Evolutionary conservation across 345 rosid species (phyloP).

Genomic region (Excoecaria agallocha): DNA sequence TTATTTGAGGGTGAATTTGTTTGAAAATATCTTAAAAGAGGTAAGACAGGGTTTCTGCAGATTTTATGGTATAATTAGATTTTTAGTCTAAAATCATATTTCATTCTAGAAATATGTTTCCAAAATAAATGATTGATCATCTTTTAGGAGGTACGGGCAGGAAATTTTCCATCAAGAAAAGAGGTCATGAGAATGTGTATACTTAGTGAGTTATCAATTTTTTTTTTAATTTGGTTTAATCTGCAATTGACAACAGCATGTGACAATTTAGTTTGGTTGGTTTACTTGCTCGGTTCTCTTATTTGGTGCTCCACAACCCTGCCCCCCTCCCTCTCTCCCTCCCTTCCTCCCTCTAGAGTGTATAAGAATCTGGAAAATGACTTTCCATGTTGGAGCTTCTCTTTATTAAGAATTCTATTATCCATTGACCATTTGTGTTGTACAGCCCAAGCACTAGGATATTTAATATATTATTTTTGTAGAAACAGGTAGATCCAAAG

Average conservation of each 20-base stretch:
- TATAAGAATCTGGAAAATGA: neutral
- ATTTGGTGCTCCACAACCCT: too few species aligned
- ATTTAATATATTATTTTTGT: neutral
- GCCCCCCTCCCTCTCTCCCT: too few species aligned
- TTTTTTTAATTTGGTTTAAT: neutral
- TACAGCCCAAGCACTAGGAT: neutral
- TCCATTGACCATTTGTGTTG: neutral
- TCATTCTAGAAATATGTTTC: too few species aligned
- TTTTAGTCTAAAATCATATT: too few species aligned
- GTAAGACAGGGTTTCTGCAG: slow-evolving; percentile 25
- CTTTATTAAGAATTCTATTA: neutral
- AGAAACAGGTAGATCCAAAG: neutral
- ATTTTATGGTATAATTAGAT: neutral
- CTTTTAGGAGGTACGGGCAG: neutral
- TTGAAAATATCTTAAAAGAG: slow-evolving; percentile 81
- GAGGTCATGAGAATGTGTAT: neutral
- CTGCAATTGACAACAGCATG: neutral
- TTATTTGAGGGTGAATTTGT: slow-evolving; percentile 67
- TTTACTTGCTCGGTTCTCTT: neutral
- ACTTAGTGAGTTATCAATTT: neutral
- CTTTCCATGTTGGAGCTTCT: neutral
- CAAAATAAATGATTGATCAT: too few species aligned
- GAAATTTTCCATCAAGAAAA: neutral
- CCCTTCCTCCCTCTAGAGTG: neutral
- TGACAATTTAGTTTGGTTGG: neutral